Evolutionary conservation across 148 eudicot genomes (phyloP).

Genomic region (Spergularia bocconei): DNA sequence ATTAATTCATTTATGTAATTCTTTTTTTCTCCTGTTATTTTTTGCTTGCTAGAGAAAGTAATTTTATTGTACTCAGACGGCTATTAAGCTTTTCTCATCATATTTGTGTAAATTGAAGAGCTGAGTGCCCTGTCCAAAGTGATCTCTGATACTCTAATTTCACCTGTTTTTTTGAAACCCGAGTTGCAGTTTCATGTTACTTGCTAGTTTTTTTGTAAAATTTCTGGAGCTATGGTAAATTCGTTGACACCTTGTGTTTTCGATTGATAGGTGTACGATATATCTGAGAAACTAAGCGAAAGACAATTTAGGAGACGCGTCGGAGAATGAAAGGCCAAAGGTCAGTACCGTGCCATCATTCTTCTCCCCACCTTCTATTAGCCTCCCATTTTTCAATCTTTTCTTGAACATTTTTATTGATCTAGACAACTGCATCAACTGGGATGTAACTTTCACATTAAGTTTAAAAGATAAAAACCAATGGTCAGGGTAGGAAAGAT

Average conservation of each 20-base stretch:
- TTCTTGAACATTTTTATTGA: too few relatives aligned
- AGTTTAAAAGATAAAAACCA: too few relatives aligned
- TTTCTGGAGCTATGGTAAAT: too few relatives aligned
- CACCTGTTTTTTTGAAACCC: neutral
- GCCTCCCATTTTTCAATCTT: too few relatives aligned
- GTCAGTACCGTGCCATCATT: too few relatives aligned
- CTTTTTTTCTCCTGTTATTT: slow-evolving; percentile 10
- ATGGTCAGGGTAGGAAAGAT: too few relatives aligned
- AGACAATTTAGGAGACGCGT: neutral
- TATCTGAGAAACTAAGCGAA: neutral
- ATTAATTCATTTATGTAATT: slow-evolving; percentile 15
- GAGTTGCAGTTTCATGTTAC: neutral
- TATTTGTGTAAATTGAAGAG: neutral
- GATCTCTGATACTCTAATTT: neutral
- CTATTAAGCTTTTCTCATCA: neutral
- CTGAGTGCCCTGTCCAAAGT: too few relatives aligned
- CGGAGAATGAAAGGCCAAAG: neutral
- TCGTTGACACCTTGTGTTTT: neutral
- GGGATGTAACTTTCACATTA: too few relatives aligned
- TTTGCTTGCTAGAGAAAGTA: slow-evolving; percentile 4
- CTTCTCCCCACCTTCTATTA: too few relatives aligned
- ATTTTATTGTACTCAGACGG: neutral
- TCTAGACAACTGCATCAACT: too few relatives aligned
- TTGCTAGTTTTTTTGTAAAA: too few relatives aligned
- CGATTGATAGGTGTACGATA: neutral